Percentiles rank a stretch among this genome's conserved stretches.
phyloP scores from a whole-genome alignment of 73 alveolate genomes.

The Tetrahymena malaccensis region DNA sequence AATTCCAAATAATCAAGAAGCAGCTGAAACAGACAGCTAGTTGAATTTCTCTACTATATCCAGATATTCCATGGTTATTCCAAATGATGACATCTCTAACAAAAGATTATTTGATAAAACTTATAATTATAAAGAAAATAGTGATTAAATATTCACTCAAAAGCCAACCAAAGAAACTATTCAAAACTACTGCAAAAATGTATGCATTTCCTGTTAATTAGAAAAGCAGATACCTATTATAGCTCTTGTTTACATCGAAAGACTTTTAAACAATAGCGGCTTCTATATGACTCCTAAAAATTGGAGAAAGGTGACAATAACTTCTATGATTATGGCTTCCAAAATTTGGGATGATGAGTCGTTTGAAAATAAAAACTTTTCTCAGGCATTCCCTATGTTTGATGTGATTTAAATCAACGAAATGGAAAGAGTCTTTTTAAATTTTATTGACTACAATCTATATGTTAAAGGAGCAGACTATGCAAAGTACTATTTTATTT shows the following conservation, averaged over 20 bases:
- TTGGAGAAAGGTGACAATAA: slow-evolving; percentile 94
- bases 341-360: slow-evolving; percentile 99
- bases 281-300: slow-evolving; percentile 89
- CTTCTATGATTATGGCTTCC: slow-evolving; percentile 88
- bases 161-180: slow-evolving; percentile 60
- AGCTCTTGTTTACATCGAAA: slow-evolving; percentile 91
- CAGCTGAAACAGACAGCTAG: neutral
- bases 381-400: slow-evolving; percentile 92
- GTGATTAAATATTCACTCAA: neutral
- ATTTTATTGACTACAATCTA: slow-evolving; percentile 82
- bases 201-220: slow-evolving; percentile 84
- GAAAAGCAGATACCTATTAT: slow-evolving; percentile 91
- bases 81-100: neutral
- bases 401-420: slow-evolving; percentile 88
- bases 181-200: slow-evolving; percentile 87
- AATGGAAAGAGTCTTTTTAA: slow-evolving; percentile 91
- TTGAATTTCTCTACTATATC: slow-evolving; percentile 5
- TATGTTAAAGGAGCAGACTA: slow-evolving; percentile 88
- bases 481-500: slow-evolving; percentile 92
- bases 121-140: neutral
- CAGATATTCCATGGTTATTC: slow-evolving; percentile 12
- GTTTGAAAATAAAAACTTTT: slow-evolving; percentile 95
- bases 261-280: slow-evolving; percentile 90
- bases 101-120: slow-evolving; percentile 2
- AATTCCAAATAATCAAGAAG: neutral